A percentile compares a stretch with the other conserved stretches of the same genome.
Conservation (phyloP, 2,329 filamentous ascomycete genomes). For the Aspergillus nomiae region DNA sequence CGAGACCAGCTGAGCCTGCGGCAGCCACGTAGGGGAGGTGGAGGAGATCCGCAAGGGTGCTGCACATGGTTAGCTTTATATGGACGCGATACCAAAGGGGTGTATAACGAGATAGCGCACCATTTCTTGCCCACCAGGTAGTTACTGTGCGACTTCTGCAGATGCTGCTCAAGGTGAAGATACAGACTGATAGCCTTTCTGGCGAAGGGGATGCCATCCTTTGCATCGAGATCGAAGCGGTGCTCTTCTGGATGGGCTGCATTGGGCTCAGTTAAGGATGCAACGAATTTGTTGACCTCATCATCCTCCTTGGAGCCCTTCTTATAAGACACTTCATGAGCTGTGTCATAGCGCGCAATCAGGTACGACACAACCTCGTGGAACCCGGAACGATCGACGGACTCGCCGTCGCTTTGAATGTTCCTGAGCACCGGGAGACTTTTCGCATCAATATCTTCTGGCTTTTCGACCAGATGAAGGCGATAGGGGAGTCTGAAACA, state of each 20-base stretch:
- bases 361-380: slow-evolving; percentile 4
- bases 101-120: slow-evolving; percentile 4
- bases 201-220: background rate
- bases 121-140: slow-evolving; percentile 17
- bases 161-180: slow-evolving; percentile 12
- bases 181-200: slow-evolving; percentile 12
- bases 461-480: slow-evolving; percentile 1
- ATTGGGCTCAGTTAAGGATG: background rate
- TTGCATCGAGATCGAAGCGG: background rate
- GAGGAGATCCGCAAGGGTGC: slow-evolving; percentile 15
- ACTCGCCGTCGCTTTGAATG: slow-evolving; percentile 2
- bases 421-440: slow-evolving; percentile 8
- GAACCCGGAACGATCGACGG: background rate
- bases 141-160: slow-evolving; percentile 5
- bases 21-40: slow-evolving; percentile 14
- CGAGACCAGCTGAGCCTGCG: slow-evolving; percentile 6
- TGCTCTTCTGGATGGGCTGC: background rate
- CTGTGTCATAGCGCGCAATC: slow-evolving; percentile 6
- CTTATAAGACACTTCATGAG: slow-evolving; percentile 3
- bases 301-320: background rate
- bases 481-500: slow-evolving; percentile 5
- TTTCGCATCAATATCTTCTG: slow-evolving; percentile 2
- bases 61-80: background rate
- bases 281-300: slow-evolving; percentile 6
- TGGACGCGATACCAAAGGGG: background rate